phyloP scores from a whole-genome alignment of 208 protist species.

The Crithidia fasciculata region DNA sequence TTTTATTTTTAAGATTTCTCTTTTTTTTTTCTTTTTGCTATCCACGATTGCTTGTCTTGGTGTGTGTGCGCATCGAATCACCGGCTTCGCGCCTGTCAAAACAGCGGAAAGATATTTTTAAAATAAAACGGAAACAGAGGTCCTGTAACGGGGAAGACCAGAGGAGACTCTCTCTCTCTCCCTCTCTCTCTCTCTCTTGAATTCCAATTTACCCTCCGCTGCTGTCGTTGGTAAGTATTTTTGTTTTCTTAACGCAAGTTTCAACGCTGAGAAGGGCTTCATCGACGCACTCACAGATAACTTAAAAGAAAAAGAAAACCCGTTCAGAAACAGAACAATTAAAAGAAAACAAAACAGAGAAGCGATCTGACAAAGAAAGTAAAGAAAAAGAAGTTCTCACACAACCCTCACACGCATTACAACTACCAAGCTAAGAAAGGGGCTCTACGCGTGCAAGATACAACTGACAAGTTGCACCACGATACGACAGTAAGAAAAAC shows the following conservation, averaged over 20 bases:
- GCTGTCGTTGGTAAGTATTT: not conserved
- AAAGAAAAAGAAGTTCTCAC: not conserved
- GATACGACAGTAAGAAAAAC: not conserved
- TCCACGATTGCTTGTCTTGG: no score
- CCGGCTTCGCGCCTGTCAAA: no score
- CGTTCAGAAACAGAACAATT: not conserved
- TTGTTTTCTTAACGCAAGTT: not conserved
- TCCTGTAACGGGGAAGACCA: no score
- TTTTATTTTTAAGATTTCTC: not conserved
- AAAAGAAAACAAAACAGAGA: slow-evolving; percentile 1
- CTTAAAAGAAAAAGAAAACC: not conserved
- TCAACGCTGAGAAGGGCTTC: no score
- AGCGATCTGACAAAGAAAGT: not conserved
- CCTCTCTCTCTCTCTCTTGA: not conserved
- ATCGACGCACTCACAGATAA: not conserved
- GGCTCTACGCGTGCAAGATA: no score
- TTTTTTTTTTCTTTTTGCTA: not conserved
- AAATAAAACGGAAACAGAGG: no score
- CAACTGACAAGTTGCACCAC: no score
- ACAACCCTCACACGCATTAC: not conserved
- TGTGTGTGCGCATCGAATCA: no score
- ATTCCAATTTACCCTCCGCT: not conserved
- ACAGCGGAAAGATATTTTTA: no score
- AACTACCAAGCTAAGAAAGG: not conserved
- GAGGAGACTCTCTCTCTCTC: not conserved